phyloP scores from a whole-genome alignment of 2,329 filamentous ascomycete species.

The Trichoderma cornu-damae region DNA sequence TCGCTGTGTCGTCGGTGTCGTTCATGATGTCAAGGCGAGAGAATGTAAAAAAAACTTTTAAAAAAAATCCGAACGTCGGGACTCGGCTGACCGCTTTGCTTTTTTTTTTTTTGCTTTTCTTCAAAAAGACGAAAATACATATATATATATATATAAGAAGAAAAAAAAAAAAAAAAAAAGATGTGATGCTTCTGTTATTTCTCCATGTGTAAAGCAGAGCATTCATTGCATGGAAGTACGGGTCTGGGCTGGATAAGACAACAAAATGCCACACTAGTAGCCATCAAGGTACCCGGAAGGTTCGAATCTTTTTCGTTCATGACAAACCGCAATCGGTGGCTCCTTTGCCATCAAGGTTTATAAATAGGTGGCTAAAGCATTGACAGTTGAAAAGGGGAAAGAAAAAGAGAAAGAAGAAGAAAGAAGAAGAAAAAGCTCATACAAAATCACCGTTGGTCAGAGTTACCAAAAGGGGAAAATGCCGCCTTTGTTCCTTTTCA shows the following conservation, averaged over 20 bases:
- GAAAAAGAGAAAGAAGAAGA: too few relatives aligned
- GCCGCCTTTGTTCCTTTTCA: background rate
- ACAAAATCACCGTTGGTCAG: too few relatives aligned
- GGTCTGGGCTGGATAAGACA: background rate
- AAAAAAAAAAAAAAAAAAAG: background rate
- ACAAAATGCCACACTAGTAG: background rate
- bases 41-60: too few relatives aligned
- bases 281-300: conserved; percentile 14
- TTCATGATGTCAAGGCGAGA: conserved; percentile 20
- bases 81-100: too few relatives aligned
- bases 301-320: background rate
- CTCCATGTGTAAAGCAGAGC: background rate
- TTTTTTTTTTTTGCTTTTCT: background rate
- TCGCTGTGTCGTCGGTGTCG: conserved; percentile 28
- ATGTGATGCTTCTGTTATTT: too few relatives aligned
- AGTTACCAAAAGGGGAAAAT: too few relatives aligned
- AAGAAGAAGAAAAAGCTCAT: too few relatives aligned
- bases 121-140: too few relatives aligned
- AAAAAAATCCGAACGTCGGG: too few relatives aligned
- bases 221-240: background rate
- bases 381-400: background rate
- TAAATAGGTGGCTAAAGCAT: background rate
- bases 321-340: background rate
- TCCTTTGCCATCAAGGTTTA: conserved; percentile 2
- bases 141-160: background rate